These are phyloP conservation scores for Sordariomycetes sp. DNA, from an alignment of 2,329 filamentous ascomycete species.

Conservation along the genomic window DNA sequence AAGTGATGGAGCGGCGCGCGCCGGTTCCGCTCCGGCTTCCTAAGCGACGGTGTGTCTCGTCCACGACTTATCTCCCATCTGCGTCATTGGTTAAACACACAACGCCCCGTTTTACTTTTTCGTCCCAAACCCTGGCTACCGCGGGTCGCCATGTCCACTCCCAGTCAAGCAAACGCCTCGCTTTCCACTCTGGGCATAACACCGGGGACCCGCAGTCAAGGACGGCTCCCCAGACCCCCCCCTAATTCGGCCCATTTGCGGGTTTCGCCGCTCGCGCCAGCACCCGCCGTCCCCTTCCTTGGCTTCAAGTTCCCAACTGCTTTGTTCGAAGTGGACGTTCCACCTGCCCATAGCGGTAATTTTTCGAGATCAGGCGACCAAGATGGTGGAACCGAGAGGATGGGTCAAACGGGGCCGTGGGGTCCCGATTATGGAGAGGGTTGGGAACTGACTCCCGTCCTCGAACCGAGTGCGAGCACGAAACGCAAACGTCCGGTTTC, in stretches of 20 bases:
- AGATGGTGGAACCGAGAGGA: no score
- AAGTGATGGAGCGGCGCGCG: neutral
- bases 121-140: neutral
- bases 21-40: neutral
- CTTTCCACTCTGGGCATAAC: neutral
- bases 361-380: no score
- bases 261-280: neutral
- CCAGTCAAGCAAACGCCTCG: neutral
- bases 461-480: no score
- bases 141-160: neutral
- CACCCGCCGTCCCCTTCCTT: neutral
- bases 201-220: neutral
- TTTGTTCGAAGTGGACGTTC: neutral
- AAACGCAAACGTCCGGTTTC: no score
- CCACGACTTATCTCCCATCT: neutral
- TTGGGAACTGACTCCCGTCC: no score
- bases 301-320: no score
- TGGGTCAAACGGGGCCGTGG: no score
- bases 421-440: no score
- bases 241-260: constrained; percentile 6
- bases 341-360: neutral
- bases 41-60: neutral
- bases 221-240: neutral
- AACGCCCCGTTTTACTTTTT: neutral
- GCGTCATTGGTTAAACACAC: neutral